Percentiles rank a stretch among this genome's conserved stretches.
Conservation (phyloP, 192 early-diverging fungal genomes). For the Coemansia guatemalensis region DNA sequence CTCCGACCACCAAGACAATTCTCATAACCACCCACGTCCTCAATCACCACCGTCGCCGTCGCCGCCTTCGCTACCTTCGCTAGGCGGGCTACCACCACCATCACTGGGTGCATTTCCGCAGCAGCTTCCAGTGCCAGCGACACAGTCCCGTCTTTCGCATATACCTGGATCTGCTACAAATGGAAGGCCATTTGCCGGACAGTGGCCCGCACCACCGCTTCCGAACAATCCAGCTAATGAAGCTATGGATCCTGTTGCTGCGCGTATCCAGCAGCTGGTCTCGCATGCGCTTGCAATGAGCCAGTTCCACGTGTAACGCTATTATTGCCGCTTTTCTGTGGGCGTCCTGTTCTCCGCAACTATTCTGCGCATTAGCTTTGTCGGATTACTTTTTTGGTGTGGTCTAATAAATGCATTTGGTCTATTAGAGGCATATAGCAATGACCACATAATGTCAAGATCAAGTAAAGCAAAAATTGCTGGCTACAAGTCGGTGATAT, state of each 20-base stretch:
- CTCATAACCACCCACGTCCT: neutral
- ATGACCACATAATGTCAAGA: neutral
- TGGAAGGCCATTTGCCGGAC: neutral
- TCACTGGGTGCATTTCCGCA: neutral
- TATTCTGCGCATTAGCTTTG: neutral
- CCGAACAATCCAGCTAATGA: neutral
- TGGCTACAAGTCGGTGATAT: constrained; percentile 43
- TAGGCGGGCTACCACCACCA: neutral
- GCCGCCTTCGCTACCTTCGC: neutral
- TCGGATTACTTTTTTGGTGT: neutral
- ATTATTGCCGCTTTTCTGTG: neutral
- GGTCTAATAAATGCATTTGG: neutral
- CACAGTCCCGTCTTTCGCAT: no score
- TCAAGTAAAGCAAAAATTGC: neutral
- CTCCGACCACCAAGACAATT: constrained; percentile 4
- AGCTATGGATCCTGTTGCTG: constrained; percentile 4
- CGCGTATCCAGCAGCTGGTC: constrained; percentile 27
- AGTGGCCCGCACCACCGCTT: neutral
- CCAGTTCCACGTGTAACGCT: constrained; percentile 12
- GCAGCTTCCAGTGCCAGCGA: neutral
- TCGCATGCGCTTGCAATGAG: constrained; percentile 23
- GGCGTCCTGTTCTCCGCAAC: neutral
- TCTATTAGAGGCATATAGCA: neutral
- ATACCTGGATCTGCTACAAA: neutral
- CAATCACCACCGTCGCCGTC: neutral